Percentiles rank a stretch among this genome's conserved stretches.
These are phyloP conservation scores for Mycosphaerelloides madeirae DNA, from an alignment of 2,329 filamentous ascomycete genomes.

Conservation along the genomic window DNA sequence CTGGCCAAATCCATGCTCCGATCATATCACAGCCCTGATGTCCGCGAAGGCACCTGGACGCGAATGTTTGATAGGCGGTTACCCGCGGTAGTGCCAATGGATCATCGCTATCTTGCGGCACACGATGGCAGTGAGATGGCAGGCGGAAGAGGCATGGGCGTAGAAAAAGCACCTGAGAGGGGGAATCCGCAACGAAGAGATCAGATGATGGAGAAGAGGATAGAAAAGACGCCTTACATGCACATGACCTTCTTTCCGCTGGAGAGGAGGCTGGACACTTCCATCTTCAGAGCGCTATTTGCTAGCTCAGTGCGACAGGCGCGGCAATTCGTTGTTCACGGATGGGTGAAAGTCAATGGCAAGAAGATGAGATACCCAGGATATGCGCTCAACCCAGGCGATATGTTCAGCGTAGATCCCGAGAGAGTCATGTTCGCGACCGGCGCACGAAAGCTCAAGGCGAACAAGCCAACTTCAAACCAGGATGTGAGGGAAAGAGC, in stretches of 20 bases:
- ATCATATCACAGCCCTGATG: constrained; percentile 90
- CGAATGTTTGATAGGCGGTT: constrained; percentile 83
- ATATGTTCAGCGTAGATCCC: constrained; percentile 94
- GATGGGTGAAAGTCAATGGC: constrained; percentile 90
- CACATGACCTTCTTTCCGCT: constrained; percentile 91
- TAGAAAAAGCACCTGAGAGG: constrained; percentile 34
- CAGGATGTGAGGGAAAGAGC: constrained; percentile 16
- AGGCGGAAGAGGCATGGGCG: constrained; percentile 74
- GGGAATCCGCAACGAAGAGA: neutral
- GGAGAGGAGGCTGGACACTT: constrained; percentile 88
- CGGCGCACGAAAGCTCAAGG: constrained; percentile 53
- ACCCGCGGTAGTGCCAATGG: constrained; percentile 79
- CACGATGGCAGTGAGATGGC: constrained; percentile 80
- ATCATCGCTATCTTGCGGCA: constrained; percentile 69
- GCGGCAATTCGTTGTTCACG: constrained; percentile 89
- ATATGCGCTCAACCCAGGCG: constrained; percentile 92
- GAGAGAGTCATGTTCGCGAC: constrained; percentile 86
- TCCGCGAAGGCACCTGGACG: constrained; percentile 89
- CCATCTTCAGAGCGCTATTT: constrained; percentile 88
- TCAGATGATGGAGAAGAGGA: constrained; percentile 17
- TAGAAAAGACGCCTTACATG: constrained; percentile 74
- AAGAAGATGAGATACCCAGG: constrained; percentile 93
- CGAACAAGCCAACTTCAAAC: constrained; percentile 23
- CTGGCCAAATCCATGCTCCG: constrained; percentile 75
- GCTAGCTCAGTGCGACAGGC: constrained; percentile 90